These are phyloP conservation scores for Sporisorium iseilematis-ciliati DNA, from an alignment of 1,284 basidiomycete genomes.

Conservation along the genomic window DNA sequence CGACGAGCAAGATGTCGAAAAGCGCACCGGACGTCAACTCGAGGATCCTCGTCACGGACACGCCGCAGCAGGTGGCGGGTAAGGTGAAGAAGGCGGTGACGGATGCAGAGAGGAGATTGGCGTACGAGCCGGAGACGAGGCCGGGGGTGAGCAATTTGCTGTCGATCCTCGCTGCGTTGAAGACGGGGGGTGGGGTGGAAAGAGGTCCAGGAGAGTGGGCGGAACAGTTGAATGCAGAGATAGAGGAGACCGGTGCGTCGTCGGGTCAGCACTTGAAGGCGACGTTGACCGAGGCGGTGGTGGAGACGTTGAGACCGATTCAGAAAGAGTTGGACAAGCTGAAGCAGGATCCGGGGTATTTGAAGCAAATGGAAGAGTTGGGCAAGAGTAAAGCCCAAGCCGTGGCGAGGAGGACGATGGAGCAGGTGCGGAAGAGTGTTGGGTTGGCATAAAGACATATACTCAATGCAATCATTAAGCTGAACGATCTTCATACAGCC, in stretches of 20 bases:
- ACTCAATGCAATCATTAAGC: not conserved
- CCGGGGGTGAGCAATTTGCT: conserved; percentile 88
- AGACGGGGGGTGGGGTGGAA: not conserved
- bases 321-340: conserved; percentile 79
- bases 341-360: conserved; percentile 75
- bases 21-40: conserved; percentile 84
- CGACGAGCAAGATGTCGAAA: conserved; percentile 93
- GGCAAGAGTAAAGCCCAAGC: conserved; percentile 79
- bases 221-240: conserved; percentile 71
- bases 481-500: not conserved
- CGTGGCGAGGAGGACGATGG: conserved; percentile 77
- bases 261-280: conserved; percentile 80
- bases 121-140: conserved; percentile 81
- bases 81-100: conserved; percentile 88
- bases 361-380: conserved; percentile 76
- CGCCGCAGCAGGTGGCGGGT: conserved; percentile 74
- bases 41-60: conserved; percentile 87
- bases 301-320: conserved; percentile 78
- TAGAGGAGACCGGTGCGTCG: conserved; percentile 70
- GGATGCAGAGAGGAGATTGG: conserved; percentile 78
- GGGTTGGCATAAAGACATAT: conserved; percentile 73
- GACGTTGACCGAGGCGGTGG: conserved; percentile 80
- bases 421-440: conserved; percentile 77
- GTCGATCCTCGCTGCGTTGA: conserved; percentile 74
- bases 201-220: conserved; percentile 67